Evolutionary conservation across 305 asterid species (phyloP).

Genomic region (Nicotiana rustica): DNA sequence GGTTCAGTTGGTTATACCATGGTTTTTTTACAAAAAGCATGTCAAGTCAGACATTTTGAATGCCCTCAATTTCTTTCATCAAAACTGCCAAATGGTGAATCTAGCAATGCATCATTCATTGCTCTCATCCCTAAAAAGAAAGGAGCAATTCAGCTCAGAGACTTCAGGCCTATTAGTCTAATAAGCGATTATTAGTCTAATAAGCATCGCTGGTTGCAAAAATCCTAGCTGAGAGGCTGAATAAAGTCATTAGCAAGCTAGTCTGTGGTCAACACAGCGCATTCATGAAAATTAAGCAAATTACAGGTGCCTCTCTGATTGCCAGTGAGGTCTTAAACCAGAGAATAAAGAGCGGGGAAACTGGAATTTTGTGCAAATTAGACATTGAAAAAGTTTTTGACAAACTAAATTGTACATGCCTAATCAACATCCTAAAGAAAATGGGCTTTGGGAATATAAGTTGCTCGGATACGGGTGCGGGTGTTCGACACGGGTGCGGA

Average conservation of each 20-base stretch:
- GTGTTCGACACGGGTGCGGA: no score
- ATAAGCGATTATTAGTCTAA: neutral
- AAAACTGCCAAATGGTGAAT: neutral
- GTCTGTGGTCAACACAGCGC: neutral
- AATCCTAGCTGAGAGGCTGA: neutral
- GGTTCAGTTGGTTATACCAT: neutral
- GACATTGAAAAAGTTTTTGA: no score
- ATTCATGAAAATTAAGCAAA: neutral
- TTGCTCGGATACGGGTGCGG: no score
- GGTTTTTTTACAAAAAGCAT: neutral
- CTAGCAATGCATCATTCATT: neutral
- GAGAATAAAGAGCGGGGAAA: neutral
- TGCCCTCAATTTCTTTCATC: neutral
- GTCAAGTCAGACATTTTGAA: neutral
- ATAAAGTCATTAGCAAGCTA: neutral
- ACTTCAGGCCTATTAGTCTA: neutral
- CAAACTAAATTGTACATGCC: no score
- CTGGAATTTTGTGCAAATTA: no score
- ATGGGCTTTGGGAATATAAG: no score
- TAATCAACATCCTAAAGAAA: no score
- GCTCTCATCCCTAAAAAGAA: neutral
- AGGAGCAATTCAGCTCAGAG: neutral
- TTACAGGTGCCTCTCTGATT: neutral
- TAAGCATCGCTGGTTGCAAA: neutral
- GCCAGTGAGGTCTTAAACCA: neutral